phyloP scores from a whole-genome alignment of 2,329 filamentous ascomycete species.

The Fusarium floridanum region DNA sequence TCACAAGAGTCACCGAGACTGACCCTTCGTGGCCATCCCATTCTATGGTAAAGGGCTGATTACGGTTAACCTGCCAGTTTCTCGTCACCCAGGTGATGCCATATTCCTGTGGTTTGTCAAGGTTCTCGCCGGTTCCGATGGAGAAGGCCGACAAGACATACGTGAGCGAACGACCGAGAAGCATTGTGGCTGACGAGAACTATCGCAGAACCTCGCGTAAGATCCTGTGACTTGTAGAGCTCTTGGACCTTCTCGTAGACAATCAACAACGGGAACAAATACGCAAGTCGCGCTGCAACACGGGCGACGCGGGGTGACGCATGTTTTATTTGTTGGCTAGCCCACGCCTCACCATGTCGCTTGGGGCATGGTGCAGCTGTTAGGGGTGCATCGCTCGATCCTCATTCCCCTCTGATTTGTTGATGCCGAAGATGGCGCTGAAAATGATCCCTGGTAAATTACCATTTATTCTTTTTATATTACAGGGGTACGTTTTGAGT shows the following conservation, averaged over 20 bases:
- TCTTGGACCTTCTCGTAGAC: no score
- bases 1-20: background rate
- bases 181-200: background rate
- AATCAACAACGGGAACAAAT: background rate
- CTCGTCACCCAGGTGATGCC: constrained; percentile 4
- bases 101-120: background rate
- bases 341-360: background rate
- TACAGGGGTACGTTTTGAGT: background rate
- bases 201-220: no score
- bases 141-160: background rate
- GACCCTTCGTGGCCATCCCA: background rate
- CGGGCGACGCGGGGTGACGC: background rate
- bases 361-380: background rate
- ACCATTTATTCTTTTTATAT: background rate
- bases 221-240: no score
- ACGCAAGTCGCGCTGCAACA: no score
- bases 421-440: background rate
- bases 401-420: background rate
- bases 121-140: background rate
- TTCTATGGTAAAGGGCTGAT: constrained; percentile 2
- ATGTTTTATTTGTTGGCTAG: background rate
- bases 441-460: background rate
- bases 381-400: background rate
- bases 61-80: background rate
- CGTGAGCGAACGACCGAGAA: background rate